These are phyloP conservation scores for Onygena corvina DNA, from an alignment of 2,329 filamentous ascomycete genomes.

Conservation along the genomic window DNA sequence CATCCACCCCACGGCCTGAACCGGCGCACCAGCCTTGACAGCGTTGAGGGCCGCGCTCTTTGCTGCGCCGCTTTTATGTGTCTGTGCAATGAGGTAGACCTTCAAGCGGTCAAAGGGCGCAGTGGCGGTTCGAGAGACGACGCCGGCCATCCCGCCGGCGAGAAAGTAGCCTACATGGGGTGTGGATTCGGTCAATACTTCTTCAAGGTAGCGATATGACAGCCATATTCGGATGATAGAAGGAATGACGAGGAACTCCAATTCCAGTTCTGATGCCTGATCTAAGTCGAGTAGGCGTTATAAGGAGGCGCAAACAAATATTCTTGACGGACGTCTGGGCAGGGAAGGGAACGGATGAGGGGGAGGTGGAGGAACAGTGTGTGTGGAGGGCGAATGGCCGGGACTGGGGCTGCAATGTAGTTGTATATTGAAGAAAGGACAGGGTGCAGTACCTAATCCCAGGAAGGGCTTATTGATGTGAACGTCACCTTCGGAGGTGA, in stretches of 20 bases:
- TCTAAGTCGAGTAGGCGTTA: constrained; percentile 12
- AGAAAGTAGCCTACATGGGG: constrained; percentile 76
- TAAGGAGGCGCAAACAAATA: constrained; percentile 10
- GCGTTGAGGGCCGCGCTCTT: constrained; percentile 48
- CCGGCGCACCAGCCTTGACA: constrained; percentile 56
- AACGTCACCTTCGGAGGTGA: constrained; percentile 90
- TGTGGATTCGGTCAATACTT: constrained; percentile 37
- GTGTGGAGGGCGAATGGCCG: constrained; percentile 52
- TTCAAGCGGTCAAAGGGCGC: constrained; percentile 94
- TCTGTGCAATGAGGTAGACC: constrained; percentile 93
- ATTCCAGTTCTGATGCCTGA: constrained; percentile 25
- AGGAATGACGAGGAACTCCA: constrained; percentile 34
- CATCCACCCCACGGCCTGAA: constrained; percentile 53
- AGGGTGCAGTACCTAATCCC: constrained; percentile 67
- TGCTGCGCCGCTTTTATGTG: constrained; percentile 44
- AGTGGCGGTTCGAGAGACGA: constrained; percentile 87
- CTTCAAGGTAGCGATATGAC: constrained; percentile 34
- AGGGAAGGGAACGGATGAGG: constrained; percentile 17
- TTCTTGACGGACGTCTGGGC: constrained; percentile 14
- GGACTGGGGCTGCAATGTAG: background rate
- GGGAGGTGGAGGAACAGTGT: constrained; percentile 34
- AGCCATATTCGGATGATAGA: constrained; percentile 34
- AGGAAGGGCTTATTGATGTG: constrained; percentile 81
- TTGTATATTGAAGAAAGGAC: constrained; percentile 17
- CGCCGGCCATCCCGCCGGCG: constrained; percentile 87